Evolutionary conservation across 192 early-diverging fungal genomes (phyloP), one percentile per base, ranked within the genome.

Genomic region (Coemansia sp.): DNA sequence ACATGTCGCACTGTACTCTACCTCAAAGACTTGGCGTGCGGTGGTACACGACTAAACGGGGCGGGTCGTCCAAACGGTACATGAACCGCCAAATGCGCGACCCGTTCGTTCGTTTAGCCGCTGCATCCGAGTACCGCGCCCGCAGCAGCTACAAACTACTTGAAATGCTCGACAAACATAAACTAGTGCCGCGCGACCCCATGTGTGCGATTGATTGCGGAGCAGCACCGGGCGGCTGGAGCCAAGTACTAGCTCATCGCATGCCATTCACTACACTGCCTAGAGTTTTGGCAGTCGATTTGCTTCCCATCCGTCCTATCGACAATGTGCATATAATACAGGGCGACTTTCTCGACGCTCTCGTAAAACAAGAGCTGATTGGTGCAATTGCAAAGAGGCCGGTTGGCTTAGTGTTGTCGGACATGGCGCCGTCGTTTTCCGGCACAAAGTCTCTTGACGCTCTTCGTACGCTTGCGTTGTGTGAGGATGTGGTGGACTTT

Each of bases 371-470:
- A 13, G 56, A 71, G 19, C 51, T 88, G n/a, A 45, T 27, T 8
- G 19, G 58, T 18, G 53, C 75, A 13, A 53, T 88, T 16, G 74
- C 49, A 8, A 55, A 54, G 4, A 65, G 72, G 27, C 45, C 50
- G 18, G 88, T 81, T 10, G 81, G 85, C 12, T 59, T 82, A 12
- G 55, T 89, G 5, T 47, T 85, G 23, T 87, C 85, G 14, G 93
- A 94, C 51, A 93, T 94, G 92, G 89, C 91, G 16, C 93, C 91
- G 53, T 81, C 87, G 50, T 92, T 91, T 55, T 88, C 88, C 7
- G 92, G 92, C 3, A 75, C 82, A 56, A 85, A 87, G 47, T 76
- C 84, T 3, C 82, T 85, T 4, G 92, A 94, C 68, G 87, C 89
- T 7, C 78, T 81, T 1, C 63, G 78, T 53, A 85, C 86, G 0